phyloP scores from a whole-genome alignment of 2,329 filamentous ascomycete species.

The Colletotrichum sidae region DNA sequence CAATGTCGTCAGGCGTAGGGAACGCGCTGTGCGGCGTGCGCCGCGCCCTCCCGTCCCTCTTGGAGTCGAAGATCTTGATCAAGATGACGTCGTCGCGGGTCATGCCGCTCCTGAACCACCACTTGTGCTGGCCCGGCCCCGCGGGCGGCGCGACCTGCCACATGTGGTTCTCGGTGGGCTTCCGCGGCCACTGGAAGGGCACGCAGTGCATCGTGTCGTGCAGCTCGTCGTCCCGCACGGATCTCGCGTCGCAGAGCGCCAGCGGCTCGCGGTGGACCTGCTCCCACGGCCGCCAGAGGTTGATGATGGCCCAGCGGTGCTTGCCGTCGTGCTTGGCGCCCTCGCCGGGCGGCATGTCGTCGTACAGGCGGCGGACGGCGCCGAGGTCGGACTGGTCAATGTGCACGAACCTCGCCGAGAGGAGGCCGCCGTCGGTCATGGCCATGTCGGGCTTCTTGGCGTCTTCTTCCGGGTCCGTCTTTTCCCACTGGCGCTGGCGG shows the following conservation, averaged over 20 bases:
- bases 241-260: slow-evolving; percentile 50
- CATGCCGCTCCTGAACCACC: slow-evolving; percentile 65
- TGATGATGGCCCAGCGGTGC: slow-evolving; percentile 33
- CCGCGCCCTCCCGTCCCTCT: slow-evolving; percentile 61
- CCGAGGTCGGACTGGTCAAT: slow-evolving; percentile 67
- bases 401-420: slow-evolving; percentile 50
- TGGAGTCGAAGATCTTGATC: slow-evolving; percentile 73
- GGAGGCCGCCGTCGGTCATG: slow-evolving; percentile 14
- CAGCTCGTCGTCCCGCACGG: slow-evolving; percentile 52
- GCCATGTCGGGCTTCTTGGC: slow-evolving; percentile 22
- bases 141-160: slow-evolving; percentile 49
- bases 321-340: slow-evolving; percentile 23
- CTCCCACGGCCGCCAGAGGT: slow-evolving; percentile 60
- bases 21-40: slow-evolving; percentile 82
- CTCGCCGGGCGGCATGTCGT: slow-evolving; percentile 17
- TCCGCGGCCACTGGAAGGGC: slow-evolving; percentile 42
- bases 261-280: slow-evolving; percentile 57
- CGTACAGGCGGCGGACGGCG: slow-evolving; percentile 39
- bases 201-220: slow-evolving; percentile 30
- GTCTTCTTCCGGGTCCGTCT: slow-evolving; percentile 8
- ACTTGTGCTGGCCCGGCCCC: slow-evolving; percentile 50
- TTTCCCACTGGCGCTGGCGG: slow-evolving; percentile 17
- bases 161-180: slow-evolving; percentile 45
- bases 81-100: slow-evolving; percentile 65
- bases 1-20: slow-evolving; percentile 75